Evolutionary conservation across 306 rosid species (phyloP), one percentile per base, ranked within the genome.

Genomic region (Purshia tridentata): DNA sequence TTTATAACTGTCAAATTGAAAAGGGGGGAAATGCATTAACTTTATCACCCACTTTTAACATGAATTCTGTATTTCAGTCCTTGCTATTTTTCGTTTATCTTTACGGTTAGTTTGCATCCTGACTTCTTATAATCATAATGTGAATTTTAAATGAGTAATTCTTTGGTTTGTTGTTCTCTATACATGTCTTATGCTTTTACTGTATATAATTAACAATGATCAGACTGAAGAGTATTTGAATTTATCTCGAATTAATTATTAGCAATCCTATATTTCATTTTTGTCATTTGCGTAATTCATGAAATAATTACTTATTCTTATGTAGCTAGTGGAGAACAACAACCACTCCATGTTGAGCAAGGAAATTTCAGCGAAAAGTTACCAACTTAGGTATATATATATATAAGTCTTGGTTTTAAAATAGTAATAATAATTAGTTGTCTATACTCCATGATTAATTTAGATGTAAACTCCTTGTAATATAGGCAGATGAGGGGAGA

Each of bases 401-500:
- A 2, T 42, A 9, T 22, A 23, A 15, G 23, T 57, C 56, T 59
- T 23, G 22, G 45, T 23, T 45, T 54, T 45, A 12, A 49, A 29
- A 29, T 29, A 29, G 2, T 29, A 29, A 45, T 19, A 9, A 29
- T 16, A 44, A 5, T 22, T 44, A 44, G 10, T 35, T 13, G 52
- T 41, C 6, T 53, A 8, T 69, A 13, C 15, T 20, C 37, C 51
- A 4, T 57, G 23, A 29, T 41, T 57, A 44, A 29, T 51, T 52
- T 47, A 13, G 67, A 15, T 6, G 15, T 23, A 48, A 49, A 46
- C 9, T 53, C 37, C 14, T 44, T 41, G 52, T 57, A 12, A 22
- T 46, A 53, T 62, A 93, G 99, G 91, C 97, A 88, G 81, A 80
- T 94, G 86, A 94, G 96, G 78, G 99, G 99, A 67, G 99, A 94